Percentiles rank a stretch among this genome's conserved stretches.
These are phyloP conservation scores for Microsporum canis DNA, from an alignment of 2,329 filamentous ascomycete species.

Conservation along the genomic window DNA sequence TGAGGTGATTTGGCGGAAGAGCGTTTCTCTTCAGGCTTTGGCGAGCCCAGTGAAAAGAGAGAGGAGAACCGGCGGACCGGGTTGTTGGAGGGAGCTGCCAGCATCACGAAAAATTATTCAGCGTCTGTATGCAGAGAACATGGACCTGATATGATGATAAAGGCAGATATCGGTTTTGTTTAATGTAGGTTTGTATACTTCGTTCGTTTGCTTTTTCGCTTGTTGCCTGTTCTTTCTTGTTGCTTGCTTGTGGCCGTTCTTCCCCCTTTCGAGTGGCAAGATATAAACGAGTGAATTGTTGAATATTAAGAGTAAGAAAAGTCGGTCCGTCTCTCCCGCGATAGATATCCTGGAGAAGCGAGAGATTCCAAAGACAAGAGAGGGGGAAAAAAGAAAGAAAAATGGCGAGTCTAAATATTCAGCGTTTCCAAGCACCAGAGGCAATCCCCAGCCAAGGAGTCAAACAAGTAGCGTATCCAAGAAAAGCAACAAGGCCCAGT, in stretches of 20 bases:
- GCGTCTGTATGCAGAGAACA: neutral
- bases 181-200: neutral
- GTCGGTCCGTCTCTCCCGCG: neutral
- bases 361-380: neutral
- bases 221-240: neutral
- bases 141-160: neutral
- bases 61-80: slow-evolving; percentile 36
- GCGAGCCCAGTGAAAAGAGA: slow-evolving; percentile 32
- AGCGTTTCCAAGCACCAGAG: neutral
- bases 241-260: neutral
- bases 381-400: neutral
- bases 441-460: neutral
- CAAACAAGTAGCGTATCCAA: slow-evolving; percentile 1
- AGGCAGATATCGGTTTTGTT: no score
- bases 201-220: neutral
- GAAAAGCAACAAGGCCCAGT: slow-evolving; percentile 4
- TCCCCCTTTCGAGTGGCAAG: neutral
- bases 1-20: slow-evolving; percentile 4
- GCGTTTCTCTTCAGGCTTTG: slow-evolving; percentile 21
- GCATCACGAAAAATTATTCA: slow-evolving; percentile 5
- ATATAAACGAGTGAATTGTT: neutral
- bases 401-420: neutral
- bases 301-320: neutral
- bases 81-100: slow-evolving; percentile 32
- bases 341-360: neutral